Evolutionary conservation across 2,329 filamentous ascomycete species (phyloP), one percentile per base, ranked within the genome.

Genomic region (Raffaelea ambrosiae): DNA sequence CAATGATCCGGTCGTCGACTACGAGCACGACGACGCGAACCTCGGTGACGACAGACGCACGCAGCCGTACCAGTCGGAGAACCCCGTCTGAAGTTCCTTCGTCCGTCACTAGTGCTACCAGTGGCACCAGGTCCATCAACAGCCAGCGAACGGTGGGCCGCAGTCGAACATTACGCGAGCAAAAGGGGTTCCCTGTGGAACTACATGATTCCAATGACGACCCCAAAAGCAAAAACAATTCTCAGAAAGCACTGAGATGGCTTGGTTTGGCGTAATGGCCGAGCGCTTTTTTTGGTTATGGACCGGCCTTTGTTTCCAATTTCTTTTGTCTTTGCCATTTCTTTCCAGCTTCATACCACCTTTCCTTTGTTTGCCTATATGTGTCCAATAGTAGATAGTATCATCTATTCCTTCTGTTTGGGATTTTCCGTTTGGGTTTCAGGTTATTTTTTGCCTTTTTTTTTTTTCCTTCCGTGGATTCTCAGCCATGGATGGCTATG

Each of bases 171-270:
- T 5, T 38, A 19, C 35, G 35, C 18, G 16, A 40, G 31, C 18
- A 48, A 44, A 46, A 49, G 46, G 18, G 36, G 41, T 38, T 41
- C 31, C 38, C 40, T 23, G 8, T 43, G 36, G 13, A 45, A n/a
- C 26, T 11, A 13, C 49, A 49, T n/a, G 35, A 38, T 38, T 5
- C 16, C 35, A n/a, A 38, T 19, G 35, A 16, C 13, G 35, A 38
- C 16, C 13, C 14, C 8, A 19, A 38, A n/a, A 16, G 16, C 35
- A 19, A 38, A 19, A 16, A 42, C 19, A 43, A 48, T 13, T 40
- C 51, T 14, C 48, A 68, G 8, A 78, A 78, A 58, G 74, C 74
- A 7, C 65, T 77, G 46, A 76, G 74, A 58, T 76, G 75, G 57
- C 63, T 78, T 1, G 74, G 74, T 0, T 59, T 77, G 40, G 67